Evolutionary conservation across 257 asterid genomes (phyloP).

Genomic region (Solanum lignicaule): DNA sequence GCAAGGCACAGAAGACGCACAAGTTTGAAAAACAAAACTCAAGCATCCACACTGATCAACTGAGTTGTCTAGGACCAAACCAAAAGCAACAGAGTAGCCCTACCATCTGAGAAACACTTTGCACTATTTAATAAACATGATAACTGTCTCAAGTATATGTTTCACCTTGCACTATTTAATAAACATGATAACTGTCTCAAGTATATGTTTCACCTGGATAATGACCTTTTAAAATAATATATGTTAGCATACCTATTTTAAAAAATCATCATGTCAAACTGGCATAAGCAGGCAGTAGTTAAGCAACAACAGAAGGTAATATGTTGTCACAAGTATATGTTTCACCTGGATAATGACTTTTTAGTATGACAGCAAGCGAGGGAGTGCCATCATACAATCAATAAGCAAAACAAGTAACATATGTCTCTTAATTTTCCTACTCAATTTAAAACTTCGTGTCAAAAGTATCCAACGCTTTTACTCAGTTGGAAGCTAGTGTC

Average conservation of each 20-base stretch:
- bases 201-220: not conserved
- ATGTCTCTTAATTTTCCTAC: not conserved
- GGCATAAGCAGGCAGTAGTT: not conserved
- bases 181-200: not conserved
- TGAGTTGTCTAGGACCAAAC: too few species aligned
- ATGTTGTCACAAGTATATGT: not conserved
- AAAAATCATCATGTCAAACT: not conserved
- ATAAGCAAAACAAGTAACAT: not conserved
- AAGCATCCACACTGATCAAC: too few species aligned
- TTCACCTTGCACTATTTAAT: too few species aligned
- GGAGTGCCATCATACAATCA: not conserved
- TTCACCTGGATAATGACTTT: not conserved
- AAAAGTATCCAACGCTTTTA: not conserved
- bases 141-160: not conserved
- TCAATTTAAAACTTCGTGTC: not conserved
- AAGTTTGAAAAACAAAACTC: not conserved
- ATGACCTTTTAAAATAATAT: not conserved
- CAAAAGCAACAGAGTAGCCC: too few species aligned
- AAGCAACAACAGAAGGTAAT: not conserved
- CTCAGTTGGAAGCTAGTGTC: not conserved
- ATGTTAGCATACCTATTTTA: not conserved
- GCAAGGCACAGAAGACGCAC: not conserved
- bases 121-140: not conserved
- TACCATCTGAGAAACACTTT: too few species aligned
- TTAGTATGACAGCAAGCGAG: not conserved